Percentiles rank a stretch among this genome's conserved stretches.
phyloP scores from a whole-genome alignment of 1,139 yeast species.

The Saccharomyces hybrid region DNA sequence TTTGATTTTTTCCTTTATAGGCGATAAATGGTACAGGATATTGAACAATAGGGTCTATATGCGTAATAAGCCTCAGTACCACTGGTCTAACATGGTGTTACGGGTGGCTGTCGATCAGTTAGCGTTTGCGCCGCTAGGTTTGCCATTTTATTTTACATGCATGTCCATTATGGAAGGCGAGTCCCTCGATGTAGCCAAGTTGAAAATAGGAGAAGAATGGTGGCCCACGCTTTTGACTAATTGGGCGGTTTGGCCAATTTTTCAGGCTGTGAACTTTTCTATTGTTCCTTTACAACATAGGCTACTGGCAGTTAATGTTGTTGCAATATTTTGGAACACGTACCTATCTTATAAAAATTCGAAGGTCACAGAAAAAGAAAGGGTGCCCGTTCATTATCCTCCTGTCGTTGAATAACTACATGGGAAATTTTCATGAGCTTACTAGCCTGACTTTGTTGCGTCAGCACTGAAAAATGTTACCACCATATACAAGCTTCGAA shows the following conservation, averaged over 20 bases:
- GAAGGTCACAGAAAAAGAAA: slow-evolving; percentile 8
- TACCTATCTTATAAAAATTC: slow-evolving; percentile 54
- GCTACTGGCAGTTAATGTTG: slow-evolving; percentile 57
- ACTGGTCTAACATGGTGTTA: slow-evolving; percentile 32
- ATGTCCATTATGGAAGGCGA: slow-evolving; percentile 62
- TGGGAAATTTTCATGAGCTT: too few relatives aligned
- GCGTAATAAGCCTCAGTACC: slow-evolving; percentile 23
- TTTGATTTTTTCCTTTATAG: slow-evolving; percentile 68
- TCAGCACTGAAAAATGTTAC: too few relatives aligned
- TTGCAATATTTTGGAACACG: slow-evolving; percentile 82
- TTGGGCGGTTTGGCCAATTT: slow-evolving; percentile 84
- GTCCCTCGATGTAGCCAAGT: slow-evolving; percentile 32
- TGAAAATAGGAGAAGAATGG: slow-evolving; percentile 44
- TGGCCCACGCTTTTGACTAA: slow-evolving; percentile 57
- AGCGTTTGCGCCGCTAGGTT: slow-evolving; percentile 66
- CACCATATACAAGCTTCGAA: too few relatives aligned
- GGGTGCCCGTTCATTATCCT: slow-evolving; percentile 32
- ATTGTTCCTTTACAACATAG: slow-evolving; percentile 65
- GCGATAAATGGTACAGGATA: slow-evolving; percentile 60
- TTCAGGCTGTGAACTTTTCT: slow-evolving; percentile 66
- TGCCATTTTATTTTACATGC: slow-evolving; percentile 58
- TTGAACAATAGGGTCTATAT: slow-evolving; percentile 40
- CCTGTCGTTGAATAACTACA: too few relatives aligned
- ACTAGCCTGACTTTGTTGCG: too few relatives aligned
- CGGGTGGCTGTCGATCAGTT: slow-evolving; percentile 68